Evolutionary conservation across 2,329 filamentous ascomycete genomes (phyloP), one percentile per base, ranked within the genome.

Genomic region (Monosporascus sp.): DNA sequence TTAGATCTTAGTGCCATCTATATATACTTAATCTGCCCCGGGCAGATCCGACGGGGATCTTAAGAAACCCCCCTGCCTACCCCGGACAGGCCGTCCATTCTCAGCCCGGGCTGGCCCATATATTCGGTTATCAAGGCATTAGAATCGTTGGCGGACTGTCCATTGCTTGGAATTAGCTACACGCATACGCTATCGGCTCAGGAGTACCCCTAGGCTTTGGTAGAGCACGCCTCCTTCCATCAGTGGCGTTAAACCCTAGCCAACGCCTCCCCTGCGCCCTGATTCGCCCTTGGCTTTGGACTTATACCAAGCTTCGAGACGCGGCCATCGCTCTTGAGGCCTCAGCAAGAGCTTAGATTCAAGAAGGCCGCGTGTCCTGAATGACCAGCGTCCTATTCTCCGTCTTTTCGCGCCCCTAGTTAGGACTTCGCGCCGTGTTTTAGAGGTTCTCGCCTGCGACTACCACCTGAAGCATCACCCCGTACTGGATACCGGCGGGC

Each of bases 231-330:
- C 18, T 46, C n/a, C 9, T 27, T 46, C n/a, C 24, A 31, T n/a
- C 24, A 46, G 43, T 31, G 22, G 43, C 43, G 43, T 46, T 27
- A 25, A 1, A 17, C 43, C 43, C 22, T 25, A 8, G 17, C 22
- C 22, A 8, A 4, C 43, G 14, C n/a, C 20, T 31, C 14, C 7
- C 17, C 1, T n/a, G 27, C 46, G 53, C 50, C 55, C 54, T 52
- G 48, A 53, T 52, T 49, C 48, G 51, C 43, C 53, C 49, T 50
- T 51, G 46, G 38, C 41, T 51, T 54, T 52, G 43, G 25, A 49
- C 6, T 31, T 37, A 37, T 48, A 45, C 31, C 45, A 37, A 50
- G 22, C 44, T 47, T 57, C 53, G 51, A 37, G 44, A 54, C 47
- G 46, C 25, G 35, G 52, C 39, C 45, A 51, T 35, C 41, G 41